Evolutionary conservation across 2,329 filamentous ascomycete species (phyloP).

Genomic region (Colletotrichum cereale): DNA sequence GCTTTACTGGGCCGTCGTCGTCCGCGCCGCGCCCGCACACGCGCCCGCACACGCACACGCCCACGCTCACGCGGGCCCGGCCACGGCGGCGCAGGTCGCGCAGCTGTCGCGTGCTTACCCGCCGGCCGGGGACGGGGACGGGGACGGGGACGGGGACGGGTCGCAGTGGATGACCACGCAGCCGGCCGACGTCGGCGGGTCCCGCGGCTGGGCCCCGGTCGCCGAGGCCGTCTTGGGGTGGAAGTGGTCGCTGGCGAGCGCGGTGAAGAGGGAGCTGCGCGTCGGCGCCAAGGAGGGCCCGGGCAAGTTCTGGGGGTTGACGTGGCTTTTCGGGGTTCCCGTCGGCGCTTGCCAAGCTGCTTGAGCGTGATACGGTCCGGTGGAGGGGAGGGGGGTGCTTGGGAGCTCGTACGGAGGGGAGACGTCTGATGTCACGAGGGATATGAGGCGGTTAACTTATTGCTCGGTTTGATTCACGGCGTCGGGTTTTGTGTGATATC

Average conservation of each 20-base stretch:
- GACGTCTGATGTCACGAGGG: too few relatives aligned
- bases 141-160: slow-evolving; percentile 11
- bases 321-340: slow-evolving; percentile 44
- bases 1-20: slow-evolving; percentile 45
- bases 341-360: neutral
- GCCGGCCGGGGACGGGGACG: slow-evolving; percentile 9
- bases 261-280: slow-evolving; percentile 40
- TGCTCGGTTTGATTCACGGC: too few relatives aligned
- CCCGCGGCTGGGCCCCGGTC: slow-evolving; percentile 5
- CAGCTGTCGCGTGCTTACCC: slow-evolving; percentile 30
- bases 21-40: neutral
- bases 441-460: too few relatives aligned
- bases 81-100: slow-evolving; percentile 8
- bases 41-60: too few relatives aligned
- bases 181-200: slow-evolving; percentile 19
- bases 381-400: too few relatives aligned
- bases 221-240: slow-evolving; percentile 21
- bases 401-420: neutral
- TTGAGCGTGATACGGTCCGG: too few relatives aligned
- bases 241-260: slow-evolving; percentile 28
- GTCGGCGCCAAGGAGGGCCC: slow-evolving; percentile 44
- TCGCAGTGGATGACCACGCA: slow-evolving; percentile 24
- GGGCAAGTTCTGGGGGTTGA: slow-evolving; percentile 45
- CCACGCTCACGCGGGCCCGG: too few relatives aligned
- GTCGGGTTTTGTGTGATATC: too few relatives aligned